Percentiles rank a stretch among this genome's conserved stretches.
These are phyloP conservation scores for Lentinula boryana DNA, from an alignment of 768 basidiomycete species.

Conservation along the genomic window DNA sequence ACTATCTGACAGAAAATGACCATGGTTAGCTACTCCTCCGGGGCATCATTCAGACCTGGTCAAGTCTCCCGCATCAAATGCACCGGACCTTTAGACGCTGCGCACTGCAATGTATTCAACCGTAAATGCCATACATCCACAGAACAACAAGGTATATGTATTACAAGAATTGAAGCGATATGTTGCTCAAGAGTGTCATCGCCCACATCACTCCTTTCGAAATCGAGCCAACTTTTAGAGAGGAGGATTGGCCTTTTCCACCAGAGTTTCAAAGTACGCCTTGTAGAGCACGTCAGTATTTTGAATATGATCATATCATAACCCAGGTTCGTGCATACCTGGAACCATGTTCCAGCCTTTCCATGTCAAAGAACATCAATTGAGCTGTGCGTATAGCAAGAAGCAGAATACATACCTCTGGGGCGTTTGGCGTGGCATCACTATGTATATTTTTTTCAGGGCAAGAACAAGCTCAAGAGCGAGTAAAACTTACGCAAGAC, in stretches of 20 bases:
- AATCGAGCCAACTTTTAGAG: slow-evolving; percentile 24
- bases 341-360: slow-evolving; percentile 59
- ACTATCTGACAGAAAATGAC: too few species aligned
- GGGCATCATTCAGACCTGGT: too few species aligned
- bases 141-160: background rate
- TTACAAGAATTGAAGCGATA: background rate
- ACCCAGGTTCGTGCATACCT: slow-evolving; percentile 20
- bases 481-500: slow-evolving; percentile 30
- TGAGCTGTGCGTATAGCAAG: background rate
- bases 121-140: background rate
- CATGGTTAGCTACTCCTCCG: too few species aligned
- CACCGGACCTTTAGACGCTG: too few species aligned
- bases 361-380: background rate
- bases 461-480: background rate
- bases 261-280: slow-evolving; percentile 54
- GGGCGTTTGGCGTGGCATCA: slow-evolving; percentile 49
- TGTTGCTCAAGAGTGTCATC: background rate
- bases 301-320: background rate
- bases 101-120: background rate
- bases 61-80: too few species aligned
- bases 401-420: slow-evolving; percentile 24
- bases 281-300: slow-evolving; percentile 6
- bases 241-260: slow-evolving; percentile 46
- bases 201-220: background rate
- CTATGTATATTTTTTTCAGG: slow-evolving; percentile 20